These are phyloP conservation scores for Kodamaea sp. DNA, from an alignment of 1,139 yeast genomes.

Conservation along the genomic window DNA sequence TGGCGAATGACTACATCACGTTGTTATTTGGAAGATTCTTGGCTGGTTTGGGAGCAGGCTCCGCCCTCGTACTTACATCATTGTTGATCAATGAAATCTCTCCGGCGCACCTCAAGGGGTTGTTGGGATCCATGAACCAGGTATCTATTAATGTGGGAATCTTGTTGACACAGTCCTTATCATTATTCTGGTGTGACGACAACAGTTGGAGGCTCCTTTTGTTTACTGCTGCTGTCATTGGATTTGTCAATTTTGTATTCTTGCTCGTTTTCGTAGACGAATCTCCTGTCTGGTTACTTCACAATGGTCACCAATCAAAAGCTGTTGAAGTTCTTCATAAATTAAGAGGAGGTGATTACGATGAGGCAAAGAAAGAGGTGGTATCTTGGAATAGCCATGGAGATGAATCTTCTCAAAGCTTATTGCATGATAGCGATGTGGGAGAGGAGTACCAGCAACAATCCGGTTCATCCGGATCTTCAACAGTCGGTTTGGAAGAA, in stretches of 20 bases:
- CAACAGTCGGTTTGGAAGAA: constrained; percentile 19
- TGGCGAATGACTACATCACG: constrained; percentile 42
- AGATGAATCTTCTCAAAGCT: constrained; percentile 3
- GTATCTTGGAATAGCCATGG: constrained; percentile 31
- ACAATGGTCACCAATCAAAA: constrained; percentile 31
- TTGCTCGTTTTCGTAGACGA: constrained; percentile 57
- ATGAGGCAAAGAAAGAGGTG: constrained; percentile 38
- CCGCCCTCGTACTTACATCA: constrained; percentile 82
- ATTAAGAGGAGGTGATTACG: constrained; percentile 45
- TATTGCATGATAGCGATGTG: constrained; percentile 18
- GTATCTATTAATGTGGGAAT: constrained; percentile 84
- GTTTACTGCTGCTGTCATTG: constrained; percentile 57
- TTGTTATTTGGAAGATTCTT: constrained; percentile 72
- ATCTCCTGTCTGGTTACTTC: constrained; percentile 80
- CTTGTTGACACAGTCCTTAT: constrained; percentile 71
- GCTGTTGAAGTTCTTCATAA: constrained; percentile 40
- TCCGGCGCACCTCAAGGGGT: constrained; percentile 68
- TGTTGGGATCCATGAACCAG: constrained; percentile 86
- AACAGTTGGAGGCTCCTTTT: constrained; percentile 73
- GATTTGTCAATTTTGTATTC: constrained; percentile 47
- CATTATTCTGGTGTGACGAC: constrained; percentile 65
- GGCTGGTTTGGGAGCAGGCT: constrained; percentile 86
- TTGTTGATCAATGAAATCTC: constrained; percentile 77
- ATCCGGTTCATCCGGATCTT: constrained; percentile 1
- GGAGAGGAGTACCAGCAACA: constrained; percentile 13